Percentiles rank a stretch among this genome's conserved stretches.
Evolutionary conservation across 2,329 filamentous ascomycete genomes (phyloP).

Genomic region (Stemphylium beticola): DNA sequence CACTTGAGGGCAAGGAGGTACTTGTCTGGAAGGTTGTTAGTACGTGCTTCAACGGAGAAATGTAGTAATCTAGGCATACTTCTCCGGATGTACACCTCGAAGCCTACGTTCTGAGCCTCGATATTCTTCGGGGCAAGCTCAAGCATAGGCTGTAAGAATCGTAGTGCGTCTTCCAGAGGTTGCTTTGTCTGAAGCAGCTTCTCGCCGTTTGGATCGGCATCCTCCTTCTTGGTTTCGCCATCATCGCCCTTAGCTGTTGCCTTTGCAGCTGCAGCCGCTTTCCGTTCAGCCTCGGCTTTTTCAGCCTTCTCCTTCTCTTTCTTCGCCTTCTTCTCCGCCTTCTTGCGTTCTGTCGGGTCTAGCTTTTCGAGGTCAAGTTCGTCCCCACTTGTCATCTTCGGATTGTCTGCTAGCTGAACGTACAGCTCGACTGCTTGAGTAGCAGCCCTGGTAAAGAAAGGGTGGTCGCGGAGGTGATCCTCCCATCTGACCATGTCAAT

Average conservation of each 20-base stretch:
- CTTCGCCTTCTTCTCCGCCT: conserved; percentile 87
- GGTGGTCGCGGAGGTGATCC: conserved; percentile 86
- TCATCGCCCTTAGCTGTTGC: conserved; percentile 66
- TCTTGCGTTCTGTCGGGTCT: conserved; percentile 74
- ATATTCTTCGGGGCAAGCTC: conserved; percentile 82
- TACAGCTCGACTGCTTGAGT: conserved; percentile 83
- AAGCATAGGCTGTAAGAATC: conserved; percentile 81
- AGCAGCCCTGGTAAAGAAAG: conserved; percentile 87
- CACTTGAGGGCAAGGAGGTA: conserved; percentile 86
- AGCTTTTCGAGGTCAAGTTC: conserved; percentile 60
- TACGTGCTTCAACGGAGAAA: neutral
- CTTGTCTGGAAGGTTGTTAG: conserved; percentile 67
- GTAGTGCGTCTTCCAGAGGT: conserved; percentile 84
- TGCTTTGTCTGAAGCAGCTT: conserved; percentile 81
- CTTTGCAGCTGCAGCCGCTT: conserved; percentile 72
- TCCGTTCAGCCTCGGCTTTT: conserved; percentile 77
- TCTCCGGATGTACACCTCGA: conserved; percentile 85
- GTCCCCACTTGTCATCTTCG: conserved; percentile 68
- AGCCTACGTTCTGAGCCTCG: conserved; percentile 82
- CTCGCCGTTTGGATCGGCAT: conserved; percentile 83
- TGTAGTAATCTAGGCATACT: conserved; percentile 62
- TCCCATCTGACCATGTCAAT: conserved; percentile 98
- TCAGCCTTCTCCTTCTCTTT: conserved; percentile 76
- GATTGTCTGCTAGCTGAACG: conserved; percentile 77
- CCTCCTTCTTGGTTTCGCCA: conserved; percentile 78